phyloP scores from a whole-genome alignment of 495 filamentous ascomycete species.

The Apiosordaria backusii region DNA sequence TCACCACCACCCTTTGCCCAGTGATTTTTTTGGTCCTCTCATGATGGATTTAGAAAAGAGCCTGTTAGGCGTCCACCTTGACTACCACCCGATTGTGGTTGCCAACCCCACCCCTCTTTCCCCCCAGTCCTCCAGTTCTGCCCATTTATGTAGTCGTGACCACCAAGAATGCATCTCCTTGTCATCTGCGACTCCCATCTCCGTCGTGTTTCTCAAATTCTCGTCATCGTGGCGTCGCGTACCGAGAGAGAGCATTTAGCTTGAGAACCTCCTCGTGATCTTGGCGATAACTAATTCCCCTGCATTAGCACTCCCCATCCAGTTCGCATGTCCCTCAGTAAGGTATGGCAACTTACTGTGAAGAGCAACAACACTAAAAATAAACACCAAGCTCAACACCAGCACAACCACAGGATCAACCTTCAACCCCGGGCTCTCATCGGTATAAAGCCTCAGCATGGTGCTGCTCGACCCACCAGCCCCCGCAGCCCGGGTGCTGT shows the following conservation, averaged over 20 bases:
- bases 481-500: constrained; percentile 86
- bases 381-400: constrained; percentile 91
- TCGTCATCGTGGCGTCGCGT: neutral
- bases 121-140: no score
- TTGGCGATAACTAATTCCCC: constrained; percentile 80
- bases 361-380: constrained; percentile 95
- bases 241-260: constrained; percentile 34
- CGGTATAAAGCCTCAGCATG: constrained; percentile 99
- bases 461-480: constrained; percentile 95
- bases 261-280: constrained; percentile 87
- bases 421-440: constrained; percentile 92
- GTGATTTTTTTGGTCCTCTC: neutral
- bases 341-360: constrained; percentile 73
- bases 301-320: constrained; percentile 17
- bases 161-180: no score
- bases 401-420: constrained; percentile 97
- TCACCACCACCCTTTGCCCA: neutral
- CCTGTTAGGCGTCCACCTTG: no score
- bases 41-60: neutral
- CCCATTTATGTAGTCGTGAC: no score
- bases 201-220: neutral
- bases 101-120: no score
- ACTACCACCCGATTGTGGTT: no score
- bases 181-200: no score
- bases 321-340: neutral